A percentile compares a stretch with the other conserved stretches of the same genome.
Evolutionary conservation across 768 basidiomycete genomes (phyloP).

Genomic region (Paxillus rubicundulus): DNA sequence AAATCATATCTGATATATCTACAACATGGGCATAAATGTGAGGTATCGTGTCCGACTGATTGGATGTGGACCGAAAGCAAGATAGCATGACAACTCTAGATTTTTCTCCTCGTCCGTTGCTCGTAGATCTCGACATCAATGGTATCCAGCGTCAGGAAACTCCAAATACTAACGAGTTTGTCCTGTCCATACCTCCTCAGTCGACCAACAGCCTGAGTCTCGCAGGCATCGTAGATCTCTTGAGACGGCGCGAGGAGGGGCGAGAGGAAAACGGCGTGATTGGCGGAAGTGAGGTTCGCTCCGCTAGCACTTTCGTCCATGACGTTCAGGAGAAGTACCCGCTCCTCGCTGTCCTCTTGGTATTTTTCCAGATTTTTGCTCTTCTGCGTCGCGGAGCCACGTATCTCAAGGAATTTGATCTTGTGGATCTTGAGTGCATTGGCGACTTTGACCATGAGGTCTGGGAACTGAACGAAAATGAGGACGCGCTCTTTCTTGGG

Average conservation of each 20-base stretch:
- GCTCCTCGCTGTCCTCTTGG: constrained; percentile 75
- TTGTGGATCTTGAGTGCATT: constrained; percentile 73
- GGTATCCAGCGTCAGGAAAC: constrained; percentile 82
- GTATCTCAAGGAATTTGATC: constrained; percentile 78
- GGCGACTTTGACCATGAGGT: constrained; percentile 87
- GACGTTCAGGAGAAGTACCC: constrained; percentile 84
- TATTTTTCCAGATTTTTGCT: constrained; percentile 84
- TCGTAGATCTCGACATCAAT: constrained; percentile 85
- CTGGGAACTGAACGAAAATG: constrained; percentile 95
- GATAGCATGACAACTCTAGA: constrained; percentile 16
- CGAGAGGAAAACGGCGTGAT: constrained; percentile 93
- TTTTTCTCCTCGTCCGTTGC: constrained; percentile 38
- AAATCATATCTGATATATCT: not conserved
- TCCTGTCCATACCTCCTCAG: constrained; percentile 80
- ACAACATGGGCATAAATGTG: not conserved
- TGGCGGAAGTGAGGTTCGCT: constrained; percentile 89
- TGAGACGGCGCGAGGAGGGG: constrained; percentile 80
- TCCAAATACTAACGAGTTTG: constrained; percentile 77
- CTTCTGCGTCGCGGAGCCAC: constrained; percentile 70
- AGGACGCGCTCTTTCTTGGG: constrained; percentile 79
- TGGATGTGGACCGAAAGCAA: constrained; percentile 4
- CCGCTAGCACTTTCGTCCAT: constrained; percentile 96
- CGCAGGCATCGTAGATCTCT: constrained; percentile 81
- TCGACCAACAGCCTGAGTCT: constrained; percentile 83
- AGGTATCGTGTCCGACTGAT: constrained; percentile 1